Percentiles rank a stretch among this genome's conserved stretches.
Evolutionary conservation across 192 early-diverging fungal species (phyloP).

Genomic region (Rhizophagus prolifer): DNA sequence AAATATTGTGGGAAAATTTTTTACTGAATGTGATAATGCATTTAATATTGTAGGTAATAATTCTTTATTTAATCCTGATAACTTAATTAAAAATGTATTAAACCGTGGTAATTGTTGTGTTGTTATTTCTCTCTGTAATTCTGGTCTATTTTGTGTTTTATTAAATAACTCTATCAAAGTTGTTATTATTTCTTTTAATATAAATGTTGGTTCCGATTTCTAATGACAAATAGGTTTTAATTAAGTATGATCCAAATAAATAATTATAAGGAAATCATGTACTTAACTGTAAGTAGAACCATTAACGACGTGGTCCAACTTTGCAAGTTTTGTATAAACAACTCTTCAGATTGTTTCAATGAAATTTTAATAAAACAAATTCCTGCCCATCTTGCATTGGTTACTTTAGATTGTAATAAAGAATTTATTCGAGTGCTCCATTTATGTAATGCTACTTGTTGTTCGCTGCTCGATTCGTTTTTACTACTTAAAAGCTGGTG

Average conservation of each 20-base stretch:
- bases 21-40: slow-evolving; percentile 45
- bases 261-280: background rate
- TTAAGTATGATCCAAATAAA: background rate
- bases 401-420: slow-evolving; percentile 52
- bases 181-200: slow-evolving; percentile 43
- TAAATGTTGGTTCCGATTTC: slow-evolving; percentile 45
- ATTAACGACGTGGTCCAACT: background rate
- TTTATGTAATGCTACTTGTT: slow-evolving; percentile 37
- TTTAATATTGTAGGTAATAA: slow-evolving; percentile 47
- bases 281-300: background rate
- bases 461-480: background rate
- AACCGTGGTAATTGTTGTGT: slow-evolving; percentile 52
- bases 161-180: slow-evolving; percentile 49
- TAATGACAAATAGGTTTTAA: slow-evolving; percentile 21
- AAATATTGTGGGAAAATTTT: slow-evolving; percentile 50
- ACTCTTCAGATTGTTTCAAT: slow-evolving; percentile 43
- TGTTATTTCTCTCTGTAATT: slow-evolving; percentile 57
- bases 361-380: slow-evolving; percentile 50
- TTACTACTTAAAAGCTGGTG: slow-evolving; percentile 36
- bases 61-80: slow-evolving; percentile 41
- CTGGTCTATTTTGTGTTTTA: slow-evolving; percentile 47
- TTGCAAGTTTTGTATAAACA: slow-evolving; percentile 34
- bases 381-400: slow-evolving; percentile 49
- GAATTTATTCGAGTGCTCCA: slow-evolving; percentile 56
- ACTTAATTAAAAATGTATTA: slow-evolving; percentile 43